Evolutionary conservation across 2,329 filamentous ascomycete species (phyloP).

Genomic region (Fusarium sp.): DNA sequence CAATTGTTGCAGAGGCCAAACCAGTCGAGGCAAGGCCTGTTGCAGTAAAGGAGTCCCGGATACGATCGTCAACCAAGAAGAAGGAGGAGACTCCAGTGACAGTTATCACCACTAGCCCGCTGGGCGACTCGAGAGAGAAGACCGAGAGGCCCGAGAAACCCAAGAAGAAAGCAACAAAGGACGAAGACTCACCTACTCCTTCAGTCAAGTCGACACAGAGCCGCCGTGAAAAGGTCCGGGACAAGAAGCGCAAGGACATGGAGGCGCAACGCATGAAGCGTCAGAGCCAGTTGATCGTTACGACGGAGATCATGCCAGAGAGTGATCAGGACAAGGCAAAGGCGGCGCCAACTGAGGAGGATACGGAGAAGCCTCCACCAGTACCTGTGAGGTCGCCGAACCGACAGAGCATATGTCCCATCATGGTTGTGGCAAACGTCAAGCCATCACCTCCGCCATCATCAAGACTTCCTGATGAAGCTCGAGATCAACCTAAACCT

Average conservation of each 20-base stretch:
- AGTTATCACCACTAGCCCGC: constrained; percentile 41
- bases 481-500: not conserved
- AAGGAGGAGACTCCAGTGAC: constrained; percentile 25
- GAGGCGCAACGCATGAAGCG: constrained; percentile 47
- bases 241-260: constrained; percentile 56
- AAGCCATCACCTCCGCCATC: constrained; percentile 44
- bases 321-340: constrained; percentile 6
- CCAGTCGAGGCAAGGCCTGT: constrained; percentile 20
- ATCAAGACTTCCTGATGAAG: not conserved
- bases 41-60: constrained; percentile 22
- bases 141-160: not conserved
- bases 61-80: constrained; percentile 22
- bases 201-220: constrained; percentile 43
- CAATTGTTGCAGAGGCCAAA: constrained; percentile 27
- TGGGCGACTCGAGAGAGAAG: constrained; percentile 10
- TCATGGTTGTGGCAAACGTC: constrained; percentile 57
- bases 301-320: not conserved
- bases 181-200: constrained; percentile 24
- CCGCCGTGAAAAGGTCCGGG: constrained; percentile 54
- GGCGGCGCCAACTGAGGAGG: not conserved
- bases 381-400: constrained; percentile 29
- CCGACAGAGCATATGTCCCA: constrained; percentile 47
- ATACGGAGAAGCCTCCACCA: constrained; percentile 20
- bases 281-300: constrained; percentile 24
- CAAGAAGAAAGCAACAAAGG: constrained; percentile 5